Base-by-base conservation (phyloP, 2,329 filamentous ascomycete genomes). In the Ramichloridium luteum region DNA sequence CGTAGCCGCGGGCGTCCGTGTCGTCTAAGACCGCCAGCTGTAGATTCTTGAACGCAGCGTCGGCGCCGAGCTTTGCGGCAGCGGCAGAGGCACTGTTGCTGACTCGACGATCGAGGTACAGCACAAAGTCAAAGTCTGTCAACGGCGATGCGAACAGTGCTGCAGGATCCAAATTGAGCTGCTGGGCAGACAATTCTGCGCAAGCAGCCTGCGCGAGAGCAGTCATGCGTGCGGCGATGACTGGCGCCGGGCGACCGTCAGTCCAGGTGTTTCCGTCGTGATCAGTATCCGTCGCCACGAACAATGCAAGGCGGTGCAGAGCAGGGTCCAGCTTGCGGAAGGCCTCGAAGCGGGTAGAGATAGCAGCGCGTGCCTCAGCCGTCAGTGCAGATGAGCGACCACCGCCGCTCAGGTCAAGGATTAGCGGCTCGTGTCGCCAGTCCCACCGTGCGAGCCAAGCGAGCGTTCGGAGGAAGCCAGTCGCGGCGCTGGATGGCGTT, bases 251-350 rank as follows among this genome's bases (percentile, higher is more conserved):
- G 20, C 65, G 57, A 33, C 70, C 69, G 30, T 84, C 71, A 1
- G 80, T 93, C 68, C 84, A 96, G 1, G 78, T 79, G 6, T 77
- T 73, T 3, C 90, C 90, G 20, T 79, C 80, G 4, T 63, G 59
- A 46, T 94, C 85, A 40, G 81, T 63, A 32, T 81, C 80, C 0
- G 83, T 85, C 2, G 84, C 84, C 3, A 79, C 79, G 48, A 94
- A 81, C 23, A 96, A 61, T 12, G 80, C 77, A 3, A 82, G 72
- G 39, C 75, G 76, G 57, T 90, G 93, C 76, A 96, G 81, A 32
- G 70, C 74, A 1, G 86, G 85, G 49, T 98, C 90, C 32, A 90
- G 76, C 43, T 80, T 83, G 36, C 90, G 72, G 83, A 84, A 93
- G 10, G 79, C 77, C 39, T 83, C 74, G 36, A 96, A 77, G 13